These are phyloP conservation scores for Arctium minus DNA, from an alignment of 129 eudicot genomes.

Conservation along the genomic window DNA sequence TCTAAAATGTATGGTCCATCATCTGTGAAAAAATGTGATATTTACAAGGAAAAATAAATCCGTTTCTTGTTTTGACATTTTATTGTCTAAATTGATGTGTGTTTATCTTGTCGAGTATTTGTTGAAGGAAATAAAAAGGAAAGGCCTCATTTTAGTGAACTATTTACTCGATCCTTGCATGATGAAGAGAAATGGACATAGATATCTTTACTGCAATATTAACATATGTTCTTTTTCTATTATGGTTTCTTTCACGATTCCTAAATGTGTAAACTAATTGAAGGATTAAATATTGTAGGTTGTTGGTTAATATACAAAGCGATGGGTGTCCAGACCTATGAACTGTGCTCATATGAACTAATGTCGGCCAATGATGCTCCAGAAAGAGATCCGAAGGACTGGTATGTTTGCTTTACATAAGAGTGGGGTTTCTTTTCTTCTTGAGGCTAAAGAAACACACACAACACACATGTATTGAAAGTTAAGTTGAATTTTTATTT, in stretches of 20 bases:
- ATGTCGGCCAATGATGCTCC: constrained; percentile 99
- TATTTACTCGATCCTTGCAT: not conserved
- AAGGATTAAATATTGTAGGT: constrained; percentile 45
- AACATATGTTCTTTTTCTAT: not conserved
- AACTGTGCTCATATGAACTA: constrained; percentile 77
- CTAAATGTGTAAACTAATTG: not conserved
- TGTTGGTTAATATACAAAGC: constrained; percentile 83
- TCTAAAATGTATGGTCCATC: not conserved
- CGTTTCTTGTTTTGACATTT: not conserved
- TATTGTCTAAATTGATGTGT: not conserved
- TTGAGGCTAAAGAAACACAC: not conserved
- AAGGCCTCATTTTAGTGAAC: not conserved
- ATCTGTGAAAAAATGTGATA: not conserved
- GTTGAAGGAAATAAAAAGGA: not conserved
- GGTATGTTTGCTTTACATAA: constrained; percentile 44
- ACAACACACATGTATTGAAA: not conserved
- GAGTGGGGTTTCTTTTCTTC: not conserved
- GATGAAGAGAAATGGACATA: not conserved
- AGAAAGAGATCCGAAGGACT: constrained; percentile 94
- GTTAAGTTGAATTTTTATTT: too few relatives aligned
- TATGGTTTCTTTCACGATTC: not conserved
- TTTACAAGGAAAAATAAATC: not conserved
- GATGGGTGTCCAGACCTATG: constrained; percentile 38
- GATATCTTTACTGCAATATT: not conserved
- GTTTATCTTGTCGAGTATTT: not conserved